Conservation (phyloP, 345 rosid genomes). For the Citrus medica region DNA sequence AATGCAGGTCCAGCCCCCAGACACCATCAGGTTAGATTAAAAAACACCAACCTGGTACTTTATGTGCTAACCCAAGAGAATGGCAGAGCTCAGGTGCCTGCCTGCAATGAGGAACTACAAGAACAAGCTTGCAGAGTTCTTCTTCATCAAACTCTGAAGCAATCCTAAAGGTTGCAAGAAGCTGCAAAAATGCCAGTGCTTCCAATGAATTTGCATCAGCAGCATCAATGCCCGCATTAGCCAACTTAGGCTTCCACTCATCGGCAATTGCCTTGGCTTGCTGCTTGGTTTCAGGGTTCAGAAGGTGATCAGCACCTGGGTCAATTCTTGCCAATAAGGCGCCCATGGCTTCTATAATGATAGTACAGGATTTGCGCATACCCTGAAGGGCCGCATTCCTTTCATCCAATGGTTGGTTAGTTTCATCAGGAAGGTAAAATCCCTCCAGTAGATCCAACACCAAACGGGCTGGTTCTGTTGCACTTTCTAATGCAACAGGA, state of each 20-base stretch:
- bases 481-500: slow-evolving; percentile 55
- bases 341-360: slow-evolving; percentile 54
- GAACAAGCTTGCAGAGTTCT: slow-evolving; percentile 66
- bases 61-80: slow-evolving; percentile 56
- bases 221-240: slow-evolving; percentile 42
- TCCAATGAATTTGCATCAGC: slow-evolving; percentile 56
- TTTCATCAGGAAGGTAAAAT: slow-evolving; percentile 47
- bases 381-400: slow-evolving; percentile 58
- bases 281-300: slow-evolving; percentile 55
- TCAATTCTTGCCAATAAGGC: slow-evolving; percentile 48
- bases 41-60: slow-evolving; percentile 70
- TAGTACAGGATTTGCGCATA: slow-evolving; percentile 46
- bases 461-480: slow-evolving; percentile 53
- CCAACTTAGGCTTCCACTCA: slow-evolving; percentile 64
- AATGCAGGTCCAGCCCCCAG: slow-evolving; percentile 26
- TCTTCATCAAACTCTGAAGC: slow-evolving; percentile 64
- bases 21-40: slow-evolving; percentile 35
- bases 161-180: slow-evolving; percentile 63
- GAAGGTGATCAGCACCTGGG: slow-evolving; percentile 49
- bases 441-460: slow-evolving; percentile 62
- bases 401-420: slow-evolving; percentile 35
- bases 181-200: slow-evolving; percentile 64
- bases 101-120: slow-evolving; percentile 47
- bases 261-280: slow-evolving; percentile 71
- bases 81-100: slow-evolving; percentile 65